phyloP scores from a whole-genome alignment of 768 basidiomycete genomes.

The Lentinus brumalis region DNA sequence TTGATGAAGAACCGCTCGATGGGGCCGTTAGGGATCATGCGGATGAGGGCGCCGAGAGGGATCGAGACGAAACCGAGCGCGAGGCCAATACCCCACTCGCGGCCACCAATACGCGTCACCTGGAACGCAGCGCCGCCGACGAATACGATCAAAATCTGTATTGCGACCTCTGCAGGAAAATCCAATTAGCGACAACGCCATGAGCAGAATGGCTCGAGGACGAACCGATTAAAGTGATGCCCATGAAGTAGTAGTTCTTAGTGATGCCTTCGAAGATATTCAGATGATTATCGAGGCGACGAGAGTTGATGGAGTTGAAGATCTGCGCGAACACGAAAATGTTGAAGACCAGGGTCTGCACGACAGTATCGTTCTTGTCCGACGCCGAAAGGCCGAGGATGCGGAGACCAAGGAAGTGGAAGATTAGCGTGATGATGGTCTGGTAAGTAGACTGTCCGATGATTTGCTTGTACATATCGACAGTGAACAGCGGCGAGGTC shows the following conservation, averaged over 20 bases:
- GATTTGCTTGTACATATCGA: constrained; percentile 98
- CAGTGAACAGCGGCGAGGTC: constrained; percentile 84
- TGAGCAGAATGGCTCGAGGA: neutral
- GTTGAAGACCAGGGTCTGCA: constrained; percentile 94
- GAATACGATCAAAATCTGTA: constrained; percentile 88
- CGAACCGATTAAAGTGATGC: constrained; percentile 80
- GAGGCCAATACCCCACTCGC: constrained; percentile 93
- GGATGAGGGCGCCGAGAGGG: constrained; percentile 82
- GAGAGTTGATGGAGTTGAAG: constrained; percentile 91
- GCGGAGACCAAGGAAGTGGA: constrained; percentile 79
- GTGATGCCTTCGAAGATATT: constrained; percentile 88
- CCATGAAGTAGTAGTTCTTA: constrained; percentile 82
- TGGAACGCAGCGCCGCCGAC: constrained; percentile 92
- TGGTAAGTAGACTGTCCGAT: constrained; percentile 88
- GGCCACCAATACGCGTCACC: constrained; percentile 74
- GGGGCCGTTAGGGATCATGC: constrained; percentile 77
- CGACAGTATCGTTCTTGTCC: constrained; percentile 43
- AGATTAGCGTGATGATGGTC: constrained; percentile 76
- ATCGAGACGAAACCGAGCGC: constrained; percentile 86
- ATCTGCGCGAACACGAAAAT: constrained; percentile 98
- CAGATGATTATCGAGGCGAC: constrained; percentile 80
- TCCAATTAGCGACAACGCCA: neutral
- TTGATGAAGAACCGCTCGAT: constrained; percentile 64
- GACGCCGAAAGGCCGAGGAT: constrained; percentile 60
- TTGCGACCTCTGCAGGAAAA: constrained; percentile 66